phyloP scores from a whole-genome alignment of 2,329 filamentous ascomycete genomes.

The Aureobasidium sp. region DNA sequence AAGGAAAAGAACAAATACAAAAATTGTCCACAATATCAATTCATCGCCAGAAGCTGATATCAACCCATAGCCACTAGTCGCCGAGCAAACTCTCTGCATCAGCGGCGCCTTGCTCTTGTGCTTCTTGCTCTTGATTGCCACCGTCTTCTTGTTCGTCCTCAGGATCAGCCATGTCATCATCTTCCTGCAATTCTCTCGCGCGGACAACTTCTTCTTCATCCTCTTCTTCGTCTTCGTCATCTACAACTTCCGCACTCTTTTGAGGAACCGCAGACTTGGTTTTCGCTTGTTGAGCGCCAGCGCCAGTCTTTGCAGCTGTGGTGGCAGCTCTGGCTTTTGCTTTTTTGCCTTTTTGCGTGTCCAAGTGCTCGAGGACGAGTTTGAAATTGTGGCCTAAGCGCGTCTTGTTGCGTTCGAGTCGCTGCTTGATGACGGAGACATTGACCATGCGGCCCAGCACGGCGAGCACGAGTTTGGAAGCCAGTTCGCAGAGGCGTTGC shows the following conservation, averaged over 20 bases:
- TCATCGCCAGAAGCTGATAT: not conserved
- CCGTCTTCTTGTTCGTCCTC: slow-evolving; percentile 18
- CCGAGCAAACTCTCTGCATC: slow-evolving; percentile 20
- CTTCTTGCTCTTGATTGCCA: slow-evolving; percentile 22
- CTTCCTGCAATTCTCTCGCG: slow-evolving; percentile 28
- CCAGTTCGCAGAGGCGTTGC: slow-evolving; percentile 76
- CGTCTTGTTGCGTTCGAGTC: slow-evolving; percentile 71
- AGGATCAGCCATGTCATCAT: slow-evolving; percentile 26
- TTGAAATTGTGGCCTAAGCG: slow-evolving; percentile 79
- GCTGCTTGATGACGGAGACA: slow-evolving; percentile 55
- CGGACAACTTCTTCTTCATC: slow-evolving; percentile 20
- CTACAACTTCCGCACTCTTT: slow-evolving; percentile 27
- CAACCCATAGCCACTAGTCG: too few relatives aligned
- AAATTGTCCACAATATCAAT: not conserved
- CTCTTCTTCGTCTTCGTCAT: slow-evolving; percentile 19
- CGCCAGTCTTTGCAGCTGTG: not conserved
- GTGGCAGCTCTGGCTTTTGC: slow-evolving; percentile 25
- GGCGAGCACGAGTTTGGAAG: slow-evolving; percentile 76
- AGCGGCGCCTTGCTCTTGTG: slow-evolving; percentile 23
- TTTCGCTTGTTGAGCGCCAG: not conserved
- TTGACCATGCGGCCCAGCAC: slow-evolving; percentile 72
- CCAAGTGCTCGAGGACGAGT: slow-evolving; percentile 73
- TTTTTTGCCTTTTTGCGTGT: slow-evolving; percentile 47
- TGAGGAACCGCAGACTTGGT: slow-evolving; percentile 9
- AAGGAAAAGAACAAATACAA: not conserved